Percentiles rank a stretch among this genome's conserved stretches.
phyloP scores from a whole-genome alignment of 148 eudicot genomes.

The Arctostaphylos glauca region DNA sequence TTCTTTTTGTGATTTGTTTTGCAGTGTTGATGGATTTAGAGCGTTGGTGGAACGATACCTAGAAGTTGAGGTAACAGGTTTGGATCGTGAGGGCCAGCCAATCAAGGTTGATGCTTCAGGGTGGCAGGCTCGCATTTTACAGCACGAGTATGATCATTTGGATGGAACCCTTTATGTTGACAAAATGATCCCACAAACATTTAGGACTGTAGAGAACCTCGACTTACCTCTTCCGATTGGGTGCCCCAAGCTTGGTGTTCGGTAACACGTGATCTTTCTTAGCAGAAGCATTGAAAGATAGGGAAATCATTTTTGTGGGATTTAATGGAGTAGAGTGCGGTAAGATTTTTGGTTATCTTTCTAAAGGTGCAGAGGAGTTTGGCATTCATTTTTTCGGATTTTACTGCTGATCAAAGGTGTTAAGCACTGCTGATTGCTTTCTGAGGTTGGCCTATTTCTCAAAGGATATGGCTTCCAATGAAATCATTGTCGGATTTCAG shows the following conservation, averaged over 20 bases:
- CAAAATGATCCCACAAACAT: slow-evolving; percentile 75
- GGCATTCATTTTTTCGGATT: slow-evolving; percentile 4
- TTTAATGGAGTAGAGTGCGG: neutral
- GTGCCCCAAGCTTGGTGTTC: slow-evolving; percentile 72
- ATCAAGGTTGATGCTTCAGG: slow-evolving; percentile 77
- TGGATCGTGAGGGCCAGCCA: slow-evolving; percentile 70
- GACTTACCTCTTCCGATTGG: slow-evolving; percentile 81
- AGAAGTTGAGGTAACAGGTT: slow-evolving; percentile 81
- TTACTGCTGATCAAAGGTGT: slow-evolving; percentile 2
- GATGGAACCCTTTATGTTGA: slow-evolving; percentile 90
- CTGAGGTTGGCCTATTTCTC: neutral
- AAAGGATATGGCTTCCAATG: neutral
- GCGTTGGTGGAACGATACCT: slow-evolving; percentile 84
- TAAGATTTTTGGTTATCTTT: neutral
- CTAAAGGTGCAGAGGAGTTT: neutral
- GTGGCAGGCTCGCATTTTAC: slow-evolving; percentile 97
- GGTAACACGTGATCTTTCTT: slow-evolving; percentile 18
- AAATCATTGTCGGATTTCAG: neutral
- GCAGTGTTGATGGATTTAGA: slow-evolving; percentile 88
- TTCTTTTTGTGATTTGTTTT: slow-evolving; percentile 16
- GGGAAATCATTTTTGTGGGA: neutral
- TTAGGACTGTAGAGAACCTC: slow-evolving; percentile 73
- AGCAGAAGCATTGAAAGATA: neutral
- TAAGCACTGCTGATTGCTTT: neutral
- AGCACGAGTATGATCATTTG: slow-evolving; percentile 94